A percentile compares a stretch with the other conserved stretches of the same genome.
Conservation (phyloP, 208 protist genomes). For the Wallacemonas rigidus region DNA sequence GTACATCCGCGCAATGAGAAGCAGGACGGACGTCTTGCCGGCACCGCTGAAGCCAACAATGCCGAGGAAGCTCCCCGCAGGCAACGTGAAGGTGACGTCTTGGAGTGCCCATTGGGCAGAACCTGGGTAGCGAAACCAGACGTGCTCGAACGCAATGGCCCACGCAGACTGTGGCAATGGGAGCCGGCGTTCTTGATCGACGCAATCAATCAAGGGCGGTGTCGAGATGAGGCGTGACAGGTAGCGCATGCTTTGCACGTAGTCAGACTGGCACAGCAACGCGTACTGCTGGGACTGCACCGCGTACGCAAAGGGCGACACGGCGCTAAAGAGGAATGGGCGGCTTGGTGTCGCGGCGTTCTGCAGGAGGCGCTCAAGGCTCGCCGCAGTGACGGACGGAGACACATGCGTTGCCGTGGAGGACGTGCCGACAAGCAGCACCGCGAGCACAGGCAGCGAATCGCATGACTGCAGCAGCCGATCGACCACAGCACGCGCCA, state of each 20-base stretch:
- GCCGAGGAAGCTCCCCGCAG: conserved; percentile 47
- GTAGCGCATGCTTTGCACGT: conserved; percentile 9
- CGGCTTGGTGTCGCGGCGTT: neutral
- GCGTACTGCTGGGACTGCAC: neutral
- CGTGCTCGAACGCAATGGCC: conserved; percentile 60
- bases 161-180: conserved; percentile 21
- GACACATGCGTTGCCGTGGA: neutral
- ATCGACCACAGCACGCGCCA: neutral
- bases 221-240: neutral
- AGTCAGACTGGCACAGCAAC: conserved; percentile 1
- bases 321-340: neutral
- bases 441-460: conserved; percentile 4
- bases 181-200: neutral
- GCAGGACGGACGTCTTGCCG: conserved; percentile 74
- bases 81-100: conserved; percentile 56
- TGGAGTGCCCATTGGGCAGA: conserved; percentile 34
- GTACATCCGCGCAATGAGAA: conserved; percentile 60
- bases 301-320: neutral
- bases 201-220: neutral
- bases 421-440: neutral
- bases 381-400: neutral
- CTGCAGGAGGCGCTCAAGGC: conserved; percentile 5
- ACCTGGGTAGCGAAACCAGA: conserved; percentile 70
- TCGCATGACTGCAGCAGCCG: neutral
- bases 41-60: conserved; percentile 76